Percentiles rank a stretch among this genome's conserved stretches.
Conservation (phyloP, 495 filamentous ascomycete genomes). For the Lasiosphaeris hirsuta region DNA sequence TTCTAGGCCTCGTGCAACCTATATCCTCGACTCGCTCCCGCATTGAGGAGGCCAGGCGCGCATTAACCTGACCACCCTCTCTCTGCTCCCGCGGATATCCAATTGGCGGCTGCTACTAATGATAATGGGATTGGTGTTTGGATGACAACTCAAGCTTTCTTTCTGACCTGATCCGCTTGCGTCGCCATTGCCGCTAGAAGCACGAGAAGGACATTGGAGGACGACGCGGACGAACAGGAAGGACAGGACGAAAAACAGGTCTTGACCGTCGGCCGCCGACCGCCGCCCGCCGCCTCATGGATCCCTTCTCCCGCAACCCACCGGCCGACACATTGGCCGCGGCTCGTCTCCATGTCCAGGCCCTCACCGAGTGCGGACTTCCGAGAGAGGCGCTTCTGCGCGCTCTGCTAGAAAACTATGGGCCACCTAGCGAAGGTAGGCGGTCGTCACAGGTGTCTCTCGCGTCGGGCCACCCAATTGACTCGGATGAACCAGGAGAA, state of each 20-base stretch:
- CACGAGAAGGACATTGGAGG: background rate
- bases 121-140: conserved; percentile 6
- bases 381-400: conserved; percentile 31
- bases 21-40: conserved; percentile 9
- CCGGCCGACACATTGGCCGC: conserved; percentile 30
- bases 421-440: conserved; percentile 15
- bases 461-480: conserved; percentile 2
- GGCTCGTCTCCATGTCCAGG: conserved; percentile 32
- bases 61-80: conserved; percentile 13
- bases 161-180: background rate
- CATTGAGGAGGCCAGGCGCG: conserved; percentile 6
- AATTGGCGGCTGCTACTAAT: conserved; percentile 3
- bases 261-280: background rate
- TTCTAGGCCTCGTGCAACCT: background rate
- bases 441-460: conserved; percentile 3
- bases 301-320: conserved; percentile 28
- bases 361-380: conserved; percentile 29
- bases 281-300: background rate
- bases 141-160: background rate
- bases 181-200: background rate
- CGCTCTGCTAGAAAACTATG: conserved; percentile 29
- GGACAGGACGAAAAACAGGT: background rate
- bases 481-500: background rate
- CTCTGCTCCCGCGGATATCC: background rate
- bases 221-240: too few species aligned